Percentiles rank a stretch among this genome's conserved stretches.
These are phyloP conservation scores for Suhomyces panamericanus DNA, from an alignment of 1,139 yeast species.

Conservation along the genomic window DNA sequence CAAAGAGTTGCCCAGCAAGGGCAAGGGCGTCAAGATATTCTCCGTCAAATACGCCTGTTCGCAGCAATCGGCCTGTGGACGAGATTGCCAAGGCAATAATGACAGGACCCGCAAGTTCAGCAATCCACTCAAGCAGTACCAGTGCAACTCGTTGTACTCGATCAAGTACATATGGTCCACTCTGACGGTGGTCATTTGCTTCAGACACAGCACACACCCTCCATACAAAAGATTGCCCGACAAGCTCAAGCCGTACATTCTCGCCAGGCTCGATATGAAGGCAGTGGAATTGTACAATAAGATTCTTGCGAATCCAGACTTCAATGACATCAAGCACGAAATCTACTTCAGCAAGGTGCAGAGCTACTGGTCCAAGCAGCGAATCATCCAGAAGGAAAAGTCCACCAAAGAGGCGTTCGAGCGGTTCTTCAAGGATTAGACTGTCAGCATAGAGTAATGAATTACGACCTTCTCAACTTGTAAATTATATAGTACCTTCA, in stretches of 20 bases:
- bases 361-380: conserved; percentile 23
- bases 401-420: conserved; percentile 22
- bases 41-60: conserved; percentile 22
- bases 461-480: background rate
- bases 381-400: conserved; percentile 17
- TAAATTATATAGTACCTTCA: too few relatives aligned
- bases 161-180: conserved; percentile 20
- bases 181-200: conserved; percentile 17
- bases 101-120: conserved; percentile 18
- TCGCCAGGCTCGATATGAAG: conserved; percentile 19
- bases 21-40: conserved; percentile 21
- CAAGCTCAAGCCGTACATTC: conserved; percentile 19
- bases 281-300: conserved; percentile 21
- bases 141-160: conserved; percentile 19
- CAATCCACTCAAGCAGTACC: conserved; percentile 21
- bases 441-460: conserved; percentile 1
- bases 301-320: conserved; percentile 15
- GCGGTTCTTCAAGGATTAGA: conserved; percentile 15
- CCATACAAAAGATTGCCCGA: conserved; percentile 23
- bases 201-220: conserved; percentile 17
- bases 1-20: conserved; percentile 21
- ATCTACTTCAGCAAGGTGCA: conserved; percentile 22
- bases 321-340: conserved; percentile 17
- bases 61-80: conserved; percentile 14
- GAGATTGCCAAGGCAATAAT: background rate